These are phyloP conservation scores for Pichia sp. DNA, from an alignment of 1,139 yeast genomes.

Conservation along the genomic window DNA sequence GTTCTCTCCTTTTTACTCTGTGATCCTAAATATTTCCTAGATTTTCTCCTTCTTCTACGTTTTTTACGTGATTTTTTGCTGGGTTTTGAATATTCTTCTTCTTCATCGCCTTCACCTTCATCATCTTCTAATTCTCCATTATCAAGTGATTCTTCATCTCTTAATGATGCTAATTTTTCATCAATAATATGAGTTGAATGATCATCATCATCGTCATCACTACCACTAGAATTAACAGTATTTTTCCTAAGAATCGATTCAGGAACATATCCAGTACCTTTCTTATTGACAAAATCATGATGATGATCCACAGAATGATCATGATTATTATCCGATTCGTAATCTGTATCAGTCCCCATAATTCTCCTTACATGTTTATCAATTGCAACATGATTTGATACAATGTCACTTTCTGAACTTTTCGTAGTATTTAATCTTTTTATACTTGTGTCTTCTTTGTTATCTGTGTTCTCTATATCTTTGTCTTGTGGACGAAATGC, in stretches of 20 bases:
- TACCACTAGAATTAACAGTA: background rate
- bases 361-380: conserved; percentile 3
- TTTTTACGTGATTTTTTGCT: conserved; percentile 1
- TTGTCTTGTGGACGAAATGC: background rate
- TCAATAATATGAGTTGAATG: background rate
- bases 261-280: background rate
- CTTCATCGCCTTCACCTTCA: background rate
- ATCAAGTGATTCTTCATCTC: background rate
- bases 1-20: conserved; percentile 33
- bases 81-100: background rate
- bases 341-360: conserved; percentile 7
- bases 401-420: background rate
- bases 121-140: background rate
- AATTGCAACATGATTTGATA: conserved; percentile 4
- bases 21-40: conserved; percentile 31
- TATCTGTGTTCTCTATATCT: background rate
- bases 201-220: background rate
- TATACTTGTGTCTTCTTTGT: no score
- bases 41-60: conserved; percentile 12
- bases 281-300: background rate
- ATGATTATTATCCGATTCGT: conserved; percentile 1
- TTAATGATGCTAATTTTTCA: background rate
- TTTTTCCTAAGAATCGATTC: conserved; percentile 3
- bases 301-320: background rate
- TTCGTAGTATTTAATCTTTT: background rate